phyloP scores from a whole-genome alignment of 169 alveolate genomes.

The Eimeria maxima region DNA sequence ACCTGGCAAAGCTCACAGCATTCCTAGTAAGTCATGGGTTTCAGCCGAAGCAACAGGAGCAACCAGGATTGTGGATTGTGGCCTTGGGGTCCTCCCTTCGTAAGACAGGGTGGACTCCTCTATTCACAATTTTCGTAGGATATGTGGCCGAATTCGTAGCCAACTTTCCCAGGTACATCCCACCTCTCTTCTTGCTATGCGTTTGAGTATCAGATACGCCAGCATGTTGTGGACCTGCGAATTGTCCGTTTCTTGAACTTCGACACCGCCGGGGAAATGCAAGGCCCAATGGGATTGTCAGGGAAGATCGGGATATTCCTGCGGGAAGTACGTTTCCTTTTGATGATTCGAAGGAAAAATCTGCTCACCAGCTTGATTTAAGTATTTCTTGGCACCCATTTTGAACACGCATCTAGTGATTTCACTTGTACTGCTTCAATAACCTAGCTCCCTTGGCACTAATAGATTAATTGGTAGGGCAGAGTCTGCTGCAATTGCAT shows the following conservation, averaged over 20 bases:
- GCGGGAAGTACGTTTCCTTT: slow-evolving; percentile 43
- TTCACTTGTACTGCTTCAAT: not conserved
- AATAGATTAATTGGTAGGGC: not conserved
- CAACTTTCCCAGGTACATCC: not conserved
- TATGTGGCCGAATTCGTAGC: not conserved
- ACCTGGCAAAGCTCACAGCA: slow-evolving; percentile 81
- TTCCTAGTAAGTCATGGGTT: slow-evolving; percentile 49
- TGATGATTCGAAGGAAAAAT: not conserved
- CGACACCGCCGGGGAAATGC: slow-evolving; percentile 42
- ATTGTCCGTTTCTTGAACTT: slow-evolving; percentile 77
- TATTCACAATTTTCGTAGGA: too few relatives aligned
- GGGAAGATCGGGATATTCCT: slow-evolving; percentile 80
- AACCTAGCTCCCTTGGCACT: not conserved
- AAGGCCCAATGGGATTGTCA: slow-evolving; percentile 81
- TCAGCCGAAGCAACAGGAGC: not conserved
- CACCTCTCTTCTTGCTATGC: not conserved
- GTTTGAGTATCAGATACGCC: slow-evolving; percentile 66
- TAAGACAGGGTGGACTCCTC: not conserved
- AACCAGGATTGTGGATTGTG: not conserved
- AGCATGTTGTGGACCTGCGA: slow-evolving; percentile 72
- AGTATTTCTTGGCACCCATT: not conserved
- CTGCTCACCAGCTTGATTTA: not conserved
- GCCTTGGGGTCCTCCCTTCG: not conserved
- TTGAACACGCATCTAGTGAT: not conserved
- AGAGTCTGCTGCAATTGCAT: not conserved